A percentile compares a stretch with the other conserved stretches of the same genome.
phyloP scores from a whole-genome alignment of 2,329 filamentous ascomycete genomes.

The Fonsecaea erecta region DNA sequence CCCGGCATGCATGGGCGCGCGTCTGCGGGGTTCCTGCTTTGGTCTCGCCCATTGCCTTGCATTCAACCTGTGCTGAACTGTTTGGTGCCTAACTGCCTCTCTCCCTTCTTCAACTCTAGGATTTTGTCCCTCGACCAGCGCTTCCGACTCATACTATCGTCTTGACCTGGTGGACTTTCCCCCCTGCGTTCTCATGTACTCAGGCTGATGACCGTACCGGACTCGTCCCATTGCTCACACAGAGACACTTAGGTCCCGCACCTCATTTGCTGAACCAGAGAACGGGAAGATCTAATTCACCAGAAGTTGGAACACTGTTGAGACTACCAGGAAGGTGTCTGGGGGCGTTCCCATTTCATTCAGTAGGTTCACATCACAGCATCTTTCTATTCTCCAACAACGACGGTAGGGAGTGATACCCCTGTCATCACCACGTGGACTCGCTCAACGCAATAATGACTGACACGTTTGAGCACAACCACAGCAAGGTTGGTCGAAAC shows the following conservation, averaged over 20 bases:
- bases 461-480: conserved; percentile 17
- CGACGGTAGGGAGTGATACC: not conserved
- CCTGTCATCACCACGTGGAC: not conserved
- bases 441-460: conserved; percentile 15
- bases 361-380: conserved; percentile 7
- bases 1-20: conserved; percentile 1
- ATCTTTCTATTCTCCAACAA: not conserved
- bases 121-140: not conserved
- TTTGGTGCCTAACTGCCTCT: not conserved
- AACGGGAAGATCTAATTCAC: not conserved
- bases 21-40: conserved; percentile 18
- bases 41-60: not conserved
- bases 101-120: not conserved
- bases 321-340: conserved; percentile 1
- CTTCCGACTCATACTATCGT: not conserved
- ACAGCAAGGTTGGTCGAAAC: conserved; percentile 8
- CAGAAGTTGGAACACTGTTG: conserved; percentile 8
- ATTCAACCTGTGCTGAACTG: not conserved
- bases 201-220: not conserved
- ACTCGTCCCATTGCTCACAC: not conserved
- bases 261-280: not conserved
- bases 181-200: not conserved
- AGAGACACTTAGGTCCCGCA: not conserved
- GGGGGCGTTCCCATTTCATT: not conserved
- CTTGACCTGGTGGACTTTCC: not conserved